Evolutionary conservation across 306 rosid genomes (phyloP).

Genomic region (Dryas drummondii): DNA sequence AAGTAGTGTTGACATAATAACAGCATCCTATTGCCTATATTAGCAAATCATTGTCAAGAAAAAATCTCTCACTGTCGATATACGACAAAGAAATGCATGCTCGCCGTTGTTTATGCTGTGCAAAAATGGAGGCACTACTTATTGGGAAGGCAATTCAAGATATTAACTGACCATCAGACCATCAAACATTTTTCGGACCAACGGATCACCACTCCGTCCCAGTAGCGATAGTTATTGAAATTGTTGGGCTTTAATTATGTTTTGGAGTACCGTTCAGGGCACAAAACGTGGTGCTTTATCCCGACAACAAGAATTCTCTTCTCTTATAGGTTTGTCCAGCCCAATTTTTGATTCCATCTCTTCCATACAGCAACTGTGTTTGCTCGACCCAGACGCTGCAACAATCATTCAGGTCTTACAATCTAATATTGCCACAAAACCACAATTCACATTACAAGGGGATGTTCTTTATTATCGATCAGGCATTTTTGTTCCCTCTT

Average conservation of each 20-base stretch:
- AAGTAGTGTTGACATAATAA: background rate
- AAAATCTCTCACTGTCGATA: background rate
- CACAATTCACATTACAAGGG: no score
- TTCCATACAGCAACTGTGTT: no score
- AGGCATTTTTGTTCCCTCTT: background rate
- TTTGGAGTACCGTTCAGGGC: background rate
- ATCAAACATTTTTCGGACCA: background rate
- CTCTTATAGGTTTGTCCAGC: background rate
- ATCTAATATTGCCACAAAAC: no score
- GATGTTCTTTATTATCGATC: no score
- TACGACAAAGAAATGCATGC: background rate
- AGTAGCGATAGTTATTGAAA: background rate
- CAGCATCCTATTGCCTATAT: background rate
- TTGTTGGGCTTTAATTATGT: background rate
- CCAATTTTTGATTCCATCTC: background rate
- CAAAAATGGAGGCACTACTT: background rate
- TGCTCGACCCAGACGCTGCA: no score
- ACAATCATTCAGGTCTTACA: no score
- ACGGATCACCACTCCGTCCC: background rate
- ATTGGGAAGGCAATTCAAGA: background rate
- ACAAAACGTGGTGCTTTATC: background rate
- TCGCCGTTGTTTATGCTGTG: background rate
- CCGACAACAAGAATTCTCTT: accelerated
- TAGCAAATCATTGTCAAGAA: background rate
- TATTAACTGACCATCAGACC: background rate